Evolutionary conservation across 192 early-diverging fungal genomes (phyloP).

Genomic region (Gonapodya prolifera): DNA sequence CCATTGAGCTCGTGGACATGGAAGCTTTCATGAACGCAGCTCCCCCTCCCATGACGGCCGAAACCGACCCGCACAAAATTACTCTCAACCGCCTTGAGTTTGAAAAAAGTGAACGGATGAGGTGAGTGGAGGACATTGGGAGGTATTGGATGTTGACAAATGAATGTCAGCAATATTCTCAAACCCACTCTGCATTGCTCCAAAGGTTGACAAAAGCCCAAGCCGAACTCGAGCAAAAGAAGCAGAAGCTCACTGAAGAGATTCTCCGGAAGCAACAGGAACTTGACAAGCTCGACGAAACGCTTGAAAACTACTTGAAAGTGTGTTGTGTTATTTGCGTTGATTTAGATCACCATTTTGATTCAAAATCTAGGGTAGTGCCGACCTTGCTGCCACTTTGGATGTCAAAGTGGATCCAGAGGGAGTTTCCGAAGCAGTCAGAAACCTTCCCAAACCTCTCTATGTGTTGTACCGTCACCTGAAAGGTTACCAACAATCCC

Average conservation of each 20-base stretch:
- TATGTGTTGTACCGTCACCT: neutral
- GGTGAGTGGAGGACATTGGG: neutral
- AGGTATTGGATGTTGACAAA: too few relatives aligned
- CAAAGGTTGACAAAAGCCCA: neutral
- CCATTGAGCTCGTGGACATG: neutral
- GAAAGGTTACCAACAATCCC: neutral
- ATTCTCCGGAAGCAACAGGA: neutral
- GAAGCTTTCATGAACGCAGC: neutral
- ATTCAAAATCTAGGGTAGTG: too few relatives aligned
- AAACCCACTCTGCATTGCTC: neutral
- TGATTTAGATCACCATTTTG: too few relatives aligned
- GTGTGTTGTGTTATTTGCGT: neutral
- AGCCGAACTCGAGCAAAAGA: neutral
- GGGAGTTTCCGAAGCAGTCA: neutral
- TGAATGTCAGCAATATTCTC: neutral
- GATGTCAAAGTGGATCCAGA: neutral
- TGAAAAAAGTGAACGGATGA: neutral
- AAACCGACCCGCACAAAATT: neutral
- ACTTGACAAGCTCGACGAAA: neutral
- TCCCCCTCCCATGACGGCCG: neutral
- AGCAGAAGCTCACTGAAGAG: neutral
- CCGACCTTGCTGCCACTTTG: neutral
- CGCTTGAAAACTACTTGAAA: neutral
- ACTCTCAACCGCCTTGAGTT: neutral
- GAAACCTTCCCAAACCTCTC: neutral